Conservation (phyloP, 2,329 filamentous ascomycete genomes). For the Emmonsia crescens region DNA sequence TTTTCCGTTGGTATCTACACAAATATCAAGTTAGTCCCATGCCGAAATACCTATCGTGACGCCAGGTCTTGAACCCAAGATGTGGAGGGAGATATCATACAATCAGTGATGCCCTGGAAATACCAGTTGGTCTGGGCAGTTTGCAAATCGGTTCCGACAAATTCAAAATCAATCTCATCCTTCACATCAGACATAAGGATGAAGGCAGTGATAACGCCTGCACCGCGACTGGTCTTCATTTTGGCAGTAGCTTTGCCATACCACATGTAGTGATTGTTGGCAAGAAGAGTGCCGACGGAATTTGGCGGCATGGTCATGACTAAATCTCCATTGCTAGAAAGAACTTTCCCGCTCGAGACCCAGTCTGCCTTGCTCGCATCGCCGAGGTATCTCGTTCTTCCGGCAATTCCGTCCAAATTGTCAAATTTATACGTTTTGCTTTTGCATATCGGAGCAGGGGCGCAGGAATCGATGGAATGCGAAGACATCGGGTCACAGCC, state of each 20-base stretch:
- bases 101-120: constrained; percentile 85
- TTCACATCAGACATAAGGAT: constrained; percentile 92
- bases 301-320: constrained; percentile 82
- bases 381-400: constrained; percentile 76
- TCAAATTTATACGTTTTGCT: constrained; percentile 63
- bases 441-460: constrained; percentile 72
- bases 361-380: constrained; percentile 72
- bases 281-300: constrained; percentile 77
- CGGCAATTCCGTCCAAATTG: constrained; percentile 55
- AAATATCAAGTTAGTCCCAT: neutral
- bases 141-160: constrained; percentile 66
- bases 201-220: constrained; percentile 92
- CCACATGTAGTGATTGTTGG: constrained; percentile 84
- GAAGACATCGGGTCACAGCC: constrained; percentile 87
- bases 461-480: constrained; percentile 70
- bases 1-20: constrained; percentile 58
- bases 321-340: constrained; percentile 51
- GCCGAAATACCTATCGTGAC: neutral
- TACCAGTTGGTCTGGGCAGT: constrained; percentile 92
- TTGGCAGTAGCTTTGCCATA: constrained; percentile 85
- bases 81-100: constrained; percentile 43
- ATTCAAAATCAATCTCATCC: constrained; percentile 98
- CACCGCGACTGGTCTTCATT: constrained; percentile 72
- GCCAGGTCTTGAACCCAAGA: neutral
- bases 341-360: constrained; percentile 72